Base-by-base conservation (phyloP, 2,329 filamentous ascomycete species). In the Colletotrichum spinosum region DNA sequence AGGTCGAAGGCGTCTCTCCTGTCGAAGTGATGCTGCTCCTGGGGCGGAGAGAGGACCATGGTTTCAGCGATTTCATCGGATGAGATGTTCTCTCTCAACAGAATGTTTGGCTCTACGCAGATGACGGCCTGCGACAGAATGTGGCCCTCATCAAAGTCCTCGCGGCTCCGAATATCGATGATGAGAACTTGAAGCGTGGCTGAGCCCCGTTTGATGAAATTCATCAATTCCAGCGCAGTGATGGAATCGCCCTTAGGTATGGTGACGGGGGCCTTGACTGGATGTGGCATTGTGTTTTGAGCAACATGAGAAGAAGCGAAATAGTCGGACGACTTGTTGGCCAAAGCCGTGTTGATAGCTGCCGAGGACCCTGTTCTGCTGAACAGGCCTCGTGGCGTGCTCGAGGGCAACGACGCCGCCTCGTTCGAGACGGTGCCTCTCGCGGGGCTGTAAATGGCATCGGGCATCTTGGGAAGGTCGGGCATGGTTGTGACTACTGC, bases 91-190 rank as follows among this genome's bases (percentile, higher is more conserved):
- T 90, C 86, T 59, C 92, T 87, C 52, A 93, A 77, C 9, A 90
- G 86, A 49, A 97, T 86, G 33, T 81, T 84, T 3, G 94, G 93
- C 72, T 99, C 96, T 66, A 99, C 87, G 76, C 96, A 99, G 49
- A 99, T 93, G 44, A 94, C 92, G 6, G 88, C 90, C 60, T 90
- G 90, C 6, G 92, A 89, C 81, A 92, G 91, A 68, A 99, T 94
- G 74, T 99, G 96, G 0, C 96, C 96, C 52, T 90, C 85, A 70
- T 98, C 93, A 73, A 92, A 99, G 8, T 92, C 87, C 57, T 92
- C 88, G 34, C 96, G 89, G 60, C 87, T 82, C 44, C 96, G 90
- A 46, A 97, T 88, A 76, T 99, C 96, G 69, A 99, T 93, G 33
- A 98, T 76, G 11, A 99, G 80, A 33, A 97, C 84, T 78, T 89